phyloP scores from a whole-genome alignment of 2,329 filamentous ascomycete genomes.

The Fusarium fujikuroi region DNA sequence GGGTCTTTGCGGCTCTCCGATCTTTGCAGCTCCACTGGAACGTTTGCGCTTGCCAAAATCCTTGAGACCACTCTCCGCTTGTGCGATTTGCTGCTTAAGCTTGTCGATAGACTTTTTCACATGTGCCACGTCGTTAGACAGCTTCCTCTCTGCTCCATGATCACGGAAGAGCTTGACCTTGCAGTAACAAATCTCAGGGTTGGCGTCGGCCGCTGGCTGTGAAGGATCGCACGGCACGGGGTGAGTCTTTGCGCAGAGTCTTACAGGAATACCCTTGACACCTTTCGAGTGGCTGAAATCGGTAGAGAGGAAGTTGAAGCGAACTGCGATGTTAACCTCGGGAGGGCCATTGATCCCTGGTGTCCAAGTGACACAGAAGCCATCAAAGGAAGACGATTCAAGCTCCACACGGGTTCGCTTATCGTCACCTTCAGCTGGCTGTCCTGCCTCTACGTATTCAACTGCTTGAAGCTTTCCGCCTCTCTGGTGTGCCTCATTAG shows the following conservation, averaged over 20 bases:
- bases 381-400: constrained; percentile 86
- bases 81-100: constrained; percentile 90
- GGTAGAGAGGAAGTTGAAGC: constrained; percentile 98
- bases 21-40: constrained; percentile 60
- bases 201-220: constrained; percentile 57
- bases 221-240: constrained; percentile 65
- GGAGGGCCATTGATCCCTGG: constrained; percentile 73
- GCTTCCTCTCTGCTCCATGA: constrained; percentile 92
- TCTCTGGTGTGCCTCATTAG: constrained; percentile 92
- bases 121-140: constrained; percentile 93
- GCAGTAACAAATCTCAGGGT: constrained; percentile 86
- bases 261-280: constrained; percentile 95
- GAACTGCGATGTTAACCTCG: constrained; percentile 88
- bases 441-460: constrained; percentile 82
- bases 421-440: constrained; percentile 69
- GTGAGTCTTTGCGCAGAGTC: constrained; percentile 91
- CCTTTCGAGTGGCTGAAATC: constrained; percentile 99
- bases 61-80: constrained; percentile 75
- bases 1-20: constrained; percentile 66
- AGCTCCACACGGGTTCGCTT: constrained; percentile 76
- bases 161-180: constrained; percentile 98
- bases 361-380: constrained; percentile 91
- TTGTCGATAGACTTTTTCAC: constrained; percentile 98
- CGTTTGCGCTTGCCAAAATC: constrained; percentile 74
- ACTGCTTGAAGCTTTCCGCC: constrained; percentile 94